phyloP scores from a whole-genome alignment of 2,329 filamentous ascomycete species.

The Pezicula neosporulosa region DNA sequence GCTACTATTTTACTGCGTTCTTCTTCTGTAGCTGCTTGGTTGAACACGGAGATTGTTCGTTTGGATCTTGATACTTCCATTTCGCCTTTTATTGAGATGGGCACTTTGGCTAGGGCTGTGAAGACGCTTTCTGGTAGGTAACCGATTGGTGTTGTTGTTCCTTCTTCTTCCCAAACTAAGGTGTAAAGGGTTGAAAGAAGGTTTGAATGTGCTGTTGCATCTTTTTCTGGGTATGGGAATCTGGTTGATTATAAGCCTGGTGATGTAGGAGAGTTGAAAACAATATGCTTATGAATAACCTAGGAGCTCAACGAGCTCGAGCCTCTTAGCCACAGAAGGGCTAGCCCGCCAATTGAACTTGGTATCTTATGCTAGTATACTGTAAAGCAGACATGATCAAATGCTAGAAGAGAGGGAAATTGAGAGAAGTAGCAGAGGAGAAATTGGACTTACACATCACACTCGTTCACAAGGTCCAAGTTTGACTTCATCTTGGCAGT shows the following conservation, averaged over 20 bases:
- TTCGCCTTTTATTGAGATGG: slow-evolving; percentile 48
- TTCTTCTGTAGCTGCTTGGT: slow-evolving; percentile 51
- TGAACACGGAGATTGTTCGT: slow-evolving; percentile 62
- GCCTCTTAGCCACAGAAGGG: background rate
- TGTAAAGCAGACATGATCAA: background rate
- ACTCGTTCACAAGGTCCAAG: slow-evolving; percentile 50
- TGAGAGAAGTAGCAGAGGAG: slow-evolving; percentile 2
- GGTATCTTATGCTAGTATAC: background rate
- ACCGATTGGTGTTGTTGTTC: slow-evolving; percentile 59
- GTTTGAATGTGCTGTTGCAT: slow-evolving; percentile 51
- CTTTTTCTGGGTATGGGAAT: slow-evolving; percentile 70
- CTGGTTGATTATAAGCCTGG: slow-evolving; percentile 37
- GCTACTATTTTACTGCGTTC: slow-evolving; percentile 57
- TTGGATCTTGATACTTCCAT: slow-evolving; percentile 57
- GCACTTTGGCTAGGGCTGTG: slow-evolving; percentile 43
- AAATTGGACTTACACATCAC: slow-evolving; percentile 46
- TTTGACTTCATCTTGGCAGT: slow-evolving; percentile 29
- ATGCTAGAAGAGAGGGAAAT: too few species aligned
- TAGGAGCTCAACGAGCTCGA: background rate
- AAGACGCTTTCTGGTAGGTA: slow-evolving; percentile 52
- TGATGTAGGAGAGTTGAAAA: background rate
- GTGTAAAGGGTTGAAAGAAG: slow-evolving; percentile 63
- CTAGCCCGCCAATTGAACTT: background rate
- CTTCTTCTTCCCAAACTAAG: slow-evolving; percentile 60
- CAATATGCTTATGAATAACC: background rate